Evolutionary conservation across 108 stramenopile species (phyloP), one percentile per base, ranked within the genome.

Genomic region (Nitzschia putrida): DNA sequence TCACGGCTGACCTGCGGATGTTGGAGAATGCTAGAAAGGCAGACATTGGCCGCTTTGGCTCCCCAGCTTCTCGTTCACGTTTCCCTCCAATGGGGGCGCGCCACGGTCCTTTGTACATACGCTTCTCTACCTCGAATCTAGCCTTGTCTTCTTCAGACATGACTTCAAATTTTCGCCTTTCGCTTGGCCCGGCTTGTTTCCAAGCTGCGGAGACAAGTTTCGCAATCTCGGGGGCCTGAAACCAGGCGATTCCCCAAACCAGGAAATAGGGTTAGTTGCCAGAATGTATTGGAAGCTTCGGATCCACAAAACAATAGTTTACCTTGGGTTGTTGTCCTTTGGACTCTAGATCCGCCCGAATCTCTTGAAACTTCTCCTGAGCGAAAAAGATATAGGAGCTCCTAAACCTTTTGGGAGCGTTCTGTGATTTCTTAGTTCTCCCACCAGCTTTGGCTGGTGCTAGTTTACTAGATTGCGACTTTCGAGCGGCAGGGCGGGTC

Each of bases 31-130:
- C 37, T n/a, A 74, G 50, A 37, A 74, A 74, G 45, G 66, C 45
- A 9, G 73, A 74, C 73, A 60, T 59, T 5, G 73, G 73, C 0
- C 73, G 66, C 49, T 68, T 68, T 0, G 73, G 73, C 0, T 29
- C 57, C 12, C 34, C 59, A 9, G 44, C 24, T 22, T 43, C 57
- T 37, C 58, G 25, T 16, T 13, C 23, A 26, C 51, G 39, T 22
- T 26, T 24, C 0, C 55, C 39, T 23, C 51, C 37, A 37, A 58
- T 34, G 8, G 68, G 75, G 0, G 69, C 60, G 23, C 55, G 41
- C 75, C 75, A 76, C n/a, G 75, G 68, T 20, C 75, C 75, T 22
- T 38, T 63, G 61, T 76, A 76, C 42, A 23, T 45, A 0, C 14
- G 14, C 40, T 70, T 76, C 52, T 76, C 75, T 2, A 64, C 39